A percentile compares a stretch with the other conserved stretches of the same genome.
phyloP scores from a whole-genome alignment of 306 rosid species.

The Oxytropis ochrocephala region DNA sequence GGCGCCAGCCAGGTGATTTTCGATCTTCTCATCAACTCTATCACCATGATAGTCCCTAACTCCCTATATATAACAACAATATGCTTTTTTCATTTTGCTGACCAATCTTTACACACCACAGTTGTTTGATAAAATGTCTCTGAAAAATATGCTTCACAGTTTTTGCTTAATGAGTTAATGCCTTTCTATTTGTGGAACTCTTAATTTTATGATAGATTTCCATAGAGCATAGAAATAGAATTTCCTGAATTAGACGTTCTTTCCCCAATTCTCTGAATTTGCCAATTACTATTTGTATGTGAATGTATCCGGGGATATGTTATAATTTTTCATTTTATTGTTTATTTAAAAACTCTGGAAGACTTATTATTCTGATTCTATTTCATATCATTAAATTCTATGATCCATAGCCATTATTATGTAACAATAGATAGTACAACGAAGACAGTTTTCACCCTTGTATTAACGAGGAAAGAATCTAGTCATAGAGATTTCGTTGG shows the following conservation, averaged over 20 bases:
- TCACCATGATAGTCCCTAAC: not conserved
- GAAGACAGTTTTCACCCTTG: not conserved
- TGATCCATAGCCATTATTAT: not conserved
- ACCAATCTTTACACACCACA: not conserved
- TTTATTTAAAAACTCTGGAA: not conserved
- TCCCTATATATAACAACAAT: not conserved
- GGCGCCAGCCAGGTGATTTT: not conserved
- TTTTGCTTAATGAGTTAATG: not conserved
- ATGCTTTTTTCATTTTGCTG: not conserved
- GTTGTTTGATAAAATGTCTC: constrained; percentile 6
- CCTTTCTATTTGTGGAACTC: not conserved
- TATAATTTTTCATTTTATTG: not conserved
- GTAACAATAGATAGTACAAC: not conserved
- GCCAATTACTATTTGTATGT: not conserved
- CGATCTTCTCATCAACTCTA: not conserved
- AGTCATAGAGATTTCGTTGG: constrained; percentile 7
- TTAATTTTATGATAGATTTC: not conserved
- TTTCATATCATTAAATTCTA: not conserved
- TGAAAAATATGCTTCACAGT: not conserved
- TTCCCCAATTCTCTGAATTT: not conserved
- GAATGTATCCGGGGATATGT: not conserved
- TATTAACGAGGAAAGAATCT: constrained; percentile 24
- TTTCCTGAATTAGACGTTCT: not conserved
- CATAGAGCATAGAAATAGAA: not conserved
- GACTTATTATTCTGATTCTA: not conserved